A percentile compares a stretch with the other conserved stretches of the same genome.
phyloP scores from a whole-genome alignment of 495 filamentous ascomycete genomes.

The Trichoderma virens region DNA sequence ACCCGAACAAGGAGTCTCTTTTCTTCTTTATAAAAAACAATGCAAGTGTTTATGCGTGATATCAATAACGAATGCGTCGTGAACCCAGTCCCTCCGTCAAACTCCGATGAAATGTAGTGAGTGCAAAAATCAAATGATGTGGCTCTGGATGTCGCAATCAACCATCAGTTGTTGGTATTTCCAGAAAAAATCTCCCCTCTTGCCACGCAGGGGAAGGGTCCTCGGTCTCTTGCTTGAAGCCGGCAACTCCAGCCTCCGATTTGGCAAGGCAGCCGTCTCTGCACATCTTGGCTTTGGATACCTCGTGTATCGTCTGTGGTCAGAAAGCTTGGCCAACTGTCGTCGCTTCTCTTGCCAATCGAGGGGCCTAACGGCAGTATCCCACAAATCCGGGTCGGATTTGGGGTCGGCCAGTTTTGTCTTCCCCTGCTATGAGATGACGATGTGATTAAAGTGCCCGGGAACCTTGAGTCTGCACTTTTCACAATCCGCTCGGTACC shows the following conservation, averaged over 20 bases:
- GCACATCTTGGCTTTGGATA: not conserved
- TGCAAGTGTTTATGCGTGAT: not conserved
- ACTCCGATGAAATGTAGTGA: not conserved
- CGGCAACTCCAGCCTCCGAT: not conserved
- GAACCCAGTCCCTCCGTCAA: not conserved
- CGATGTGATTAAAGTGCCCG: conserved; percentile 83
- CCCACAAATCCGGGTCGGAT: conserved; percentile 1
- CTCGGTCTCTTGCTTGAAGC: not conserved
- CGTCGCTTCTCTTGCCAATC: not conserved
- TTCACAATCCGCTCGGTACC: conserved; percentile 77
- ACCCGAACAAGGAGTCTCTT: conserved; percentile 9
- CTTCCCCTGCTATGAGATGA: conserved; percentile 40
- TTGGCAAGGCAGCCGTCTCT: not conserved
- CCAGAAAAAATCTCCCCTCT: not conserved
- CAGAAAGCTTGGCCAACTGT: not conserved
- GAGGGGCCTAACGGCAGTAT: conserved; percentile 4
- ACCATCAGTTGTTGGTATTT: not conserved
- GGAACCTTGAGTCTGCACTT: conserved; percentile 74
- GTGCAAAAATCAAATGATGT: not conserved
- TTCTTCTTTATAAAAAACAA: not conserved
- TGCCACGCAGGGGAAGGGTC: not conserved
- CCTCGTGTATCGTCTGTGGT: not conserved
- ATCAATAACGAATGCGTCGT: conserved; percentile 3
- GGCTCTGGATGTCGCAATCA: not conserved
- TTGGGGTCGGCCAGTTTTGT: conserved; percentile 1